Conservation (phyloP, 257 asterid species). For the Ajuga chamaepitys region DNA sequence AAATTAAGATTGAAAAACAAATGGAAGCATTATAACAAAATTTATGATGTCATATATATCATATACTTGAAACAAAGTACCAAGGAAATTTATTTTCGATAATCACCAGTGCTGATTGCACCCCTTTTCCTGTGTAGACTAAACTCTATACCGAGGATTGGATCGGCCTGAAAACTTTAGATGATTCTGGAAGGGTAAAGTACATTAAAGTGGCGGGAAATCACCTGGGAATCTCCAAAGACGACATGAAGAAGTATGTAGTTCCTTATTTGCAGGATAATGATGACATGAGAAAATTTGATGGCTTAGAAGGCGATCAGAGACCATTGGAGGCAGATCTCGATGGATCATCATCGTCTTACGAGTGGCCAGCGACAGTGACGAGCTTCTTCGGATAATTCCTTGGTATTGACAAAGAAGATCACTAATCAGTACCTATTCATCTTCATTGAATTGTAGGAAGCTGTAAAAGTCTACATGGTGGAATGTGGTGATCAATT, state of each 20-base stretch:
- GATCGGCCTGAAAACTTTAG: slow-evolving; percentile 74
- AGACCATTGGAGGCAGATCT: not conserved
- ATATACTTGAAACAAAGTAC: too few species aligned
- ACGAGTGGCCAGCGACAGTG: slow-evolving; percentile 28
- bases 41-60: too few species aligned
- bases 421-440: slow-evolving; percentile 6
- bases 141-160: slow-evolving; percentile 71
- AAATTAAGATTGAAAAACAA: too few species aligned
- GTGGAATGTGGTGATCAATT: not conserved
- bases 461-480: not conserved
- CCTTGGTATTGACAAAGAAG: slow-evolving; percentile 26
- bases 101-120: not conserved
- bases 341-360: slow-evolving; percentile 33
- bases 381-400: slow-evolving; percentile 33
- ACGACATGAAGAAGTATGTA: slow-evolving; percentile 57
- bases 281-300: not conserved
- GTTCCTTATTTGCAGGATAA: slow-evolving; percentile 56
- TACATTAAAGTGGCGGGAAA: slow-evolving; percentile 58
- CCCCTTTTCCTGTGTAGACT: slow-evolving; percentile 26
- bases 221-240: slow-evolving; percentile 68
- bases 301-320: not conserved
- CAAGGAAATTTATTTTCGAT: too few species aligned
- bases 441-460: not conserved
- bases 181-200: slow-evolving; percentile 61
- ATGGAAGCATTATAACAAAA: too few species aligned